A percentile compares a stretch with the other conserved stretches of the same genome.
These are phyloP conservation scores for Xylaria sp. DNA, from an alignment of 2,329 filamentous ascomycete species.

Conservation along the genomic window DNA sequence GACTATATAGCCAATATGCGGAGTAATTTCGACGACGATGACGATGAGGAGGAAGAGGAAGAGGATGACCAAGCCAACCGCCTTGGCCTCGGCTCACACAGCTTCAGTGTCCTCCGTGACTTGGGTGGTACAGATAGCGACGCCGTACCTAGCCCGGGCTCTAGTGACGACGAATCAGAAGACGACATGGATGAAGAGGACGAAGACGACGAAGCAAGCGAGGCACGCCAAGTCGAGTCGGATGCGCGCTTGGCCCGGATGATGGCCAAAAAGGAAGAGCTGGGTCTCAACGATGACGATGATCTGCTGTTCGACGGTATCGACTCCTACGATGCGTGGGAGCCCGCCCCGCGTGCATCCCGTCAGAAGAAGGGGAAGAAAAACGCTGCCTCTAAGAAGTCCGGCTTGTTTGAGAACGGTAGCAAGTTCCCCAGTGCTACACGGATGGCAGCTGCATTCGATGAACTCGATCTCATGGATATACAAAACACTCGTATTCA, in stretches of 20 bases:
- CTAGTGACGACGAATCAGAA: conserved; percentile 27
- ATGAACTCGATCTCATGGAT: conserved; percentile 81
- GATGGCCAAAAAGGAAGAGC: conserved; percentile 56
- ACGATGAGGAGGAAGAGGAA: conserved; percentile 17
- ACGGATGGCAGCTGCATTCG: conserved; percentile 45
- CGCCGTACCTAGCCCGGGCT: conserved; percentile 26
- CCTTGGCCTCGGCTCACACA: conserved; percentile 22
- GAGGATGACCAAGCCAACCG: conserved; percentile 23
- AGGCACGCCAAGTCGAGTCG: conserved; percentile 31
- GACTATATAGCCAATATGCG: conserved; percentile 68
- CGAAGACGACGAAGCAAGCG: conserved; percentile 17
- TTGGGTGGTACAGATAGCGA: conserved; percentile 42
- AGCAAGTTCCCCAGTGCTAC: conserved; percentile 38
- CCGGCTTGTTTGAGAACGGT: conserved; percentile 25
- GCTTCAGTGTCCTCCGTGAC: conserved; percentile 34
- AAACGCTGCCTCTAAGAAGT: conserved; percentile 25
- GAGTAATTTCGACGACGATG: conserved; percentile 32
- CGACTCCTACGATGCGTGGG: conserved; percentile 34
- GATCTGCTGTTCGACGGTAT: conserved; percentile 51
- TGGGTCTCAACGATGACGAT: conserved; percentile 57
- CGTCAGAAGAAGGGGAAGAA: conserved; percentile 24
- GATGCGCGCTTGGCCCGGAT: conserved; percentile 60
- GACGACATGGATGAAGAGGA: conserved; percentile 30
- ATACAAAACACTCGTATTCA: conserved; percentile 65
- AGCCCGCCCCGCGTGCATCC: conserved; percentile 21